Conservation (phyloP, 306 rosid genomes). For the Astragalus membranaceus region DNA sequence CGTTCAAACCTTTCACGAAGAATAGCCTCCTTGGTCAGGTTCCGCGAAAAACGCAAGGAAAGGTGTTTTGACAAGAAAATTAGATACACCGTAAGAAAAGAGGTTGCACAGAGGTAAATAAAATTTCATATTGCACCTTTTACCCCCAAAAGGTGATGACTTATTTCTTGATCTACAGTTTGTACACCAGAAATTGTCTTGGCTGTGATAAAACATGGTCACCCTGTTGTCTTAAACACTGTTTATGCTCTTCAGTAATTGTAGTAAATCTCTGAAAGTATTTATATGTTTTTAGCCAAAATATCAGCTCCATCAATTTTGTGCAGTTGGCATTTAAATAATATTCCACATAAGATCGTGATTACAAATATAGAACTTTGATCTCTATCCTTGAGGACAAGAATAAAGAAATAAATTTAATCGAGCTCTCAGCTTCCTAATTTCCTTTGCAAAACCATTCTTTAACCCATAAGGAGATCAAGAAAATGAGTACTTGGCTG, state of each 20-base stretch:
- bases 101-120: slow-evolving; percentile 91
- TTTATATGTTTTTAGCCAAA: slow-evolving; percentile 5
- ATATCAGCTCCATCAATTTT: not conserved
- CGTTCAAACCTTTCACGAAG: slow-evolving; percentile 80
- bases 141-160: not conserved
- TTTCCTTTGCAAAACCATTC: not conserved
- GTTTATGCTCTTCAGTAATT: not conserved
- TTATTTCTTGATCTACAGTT: slow-evolving; percentile 3
- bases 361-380: not conserved
- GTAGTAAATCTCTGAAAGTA: not conserved
- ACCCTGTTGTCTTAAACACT: not conserved
- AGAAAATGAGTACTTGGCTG: not conserved
- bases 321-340: slow-evolving; percentile 5
- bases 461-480: not conserved
- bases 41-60: slow-evolving; percentile 93
- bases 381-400: not conserved
- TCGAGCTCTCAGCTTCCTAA: not conserved
- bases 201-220: not conserved
- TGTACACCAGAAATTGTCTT: not conserved
- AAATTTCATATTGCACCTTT: not conserved
- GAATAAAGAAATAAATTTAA: not conserved
- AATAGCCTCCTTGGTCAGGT: slow-evolving; percentile 93
- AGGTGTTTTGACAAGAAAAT: slow-evolving; percentile 97
- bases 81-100: slow-evolving; percentile 88
- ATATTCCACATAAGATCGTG: not conserved